These are phyloP conservation scores for Mycena maculata DNA, from an alignment of 768 basidiomycete genomes.

Conservation along the genomic window DNA sequence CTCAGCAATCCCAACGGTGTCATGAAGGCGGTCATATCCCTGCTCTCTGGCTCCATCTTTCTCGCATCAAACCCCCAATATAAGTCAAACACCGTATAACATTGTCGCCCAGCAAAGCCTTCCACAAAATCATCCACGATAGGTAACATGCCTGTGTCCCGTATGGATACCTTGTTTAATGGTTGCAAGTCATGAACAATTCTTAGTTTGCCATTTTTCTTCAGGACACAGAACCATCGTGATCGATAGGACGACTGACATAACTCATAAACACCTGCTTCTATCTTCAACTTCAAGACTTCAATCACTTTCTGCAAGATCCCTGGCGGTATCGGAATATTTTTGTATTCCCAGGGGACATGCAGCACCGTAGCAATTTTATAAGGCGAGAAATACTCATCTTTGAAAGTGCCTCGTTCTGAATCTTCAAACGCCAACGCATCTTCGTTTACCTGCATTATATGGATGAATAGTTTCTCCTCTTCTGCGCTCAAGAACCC, in stretches of 20 bases:
- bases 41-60: slow-evolving; percentile 21
- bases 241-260: slow-evolving; percentile 38
- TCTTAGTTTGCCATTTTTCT: slow-evolving; percentile 40
- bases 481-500: slow-evolving; percentile 42
- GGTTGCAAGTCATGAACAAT: slow-evolving; percentile 42
- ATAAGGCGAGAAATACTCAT: slow-evolving; percentile 19
- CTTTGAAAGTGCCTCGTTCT: slow-evolving; percentile 39
- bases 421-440: slow-evolving; percentile 6
- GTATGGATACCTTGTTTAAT: slow-evolving; percentile 34
- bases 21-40: slow-evolving; percentile 33
- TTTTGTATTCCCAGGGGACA: slow-evolving; percentile 34
- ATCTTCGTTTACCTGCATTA: not conserved
- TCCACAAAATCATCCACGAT: slow-evolving; percentile 38
- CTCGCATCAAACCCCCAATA: slow-evolving; percentile 36
- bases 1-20: slow-evolving; percentile 31
- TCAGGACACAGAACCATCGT: slow-evolving; percentile 39
- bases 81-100: slow-evolving; percentile 31
- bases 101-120: slow-evolving; percentile 33
- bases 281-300: slow-evolving; percentile 34
- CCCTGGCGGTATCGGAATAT: slow-evolving; percentile 41
- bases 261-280: slow-evolving; percentile 38
- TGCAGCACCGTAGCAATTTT: slow-evolving; percentile 31
- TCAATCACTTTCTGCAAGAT: slow-evolving; percentile 41
- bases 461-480: slow-evolving; percentile 9
- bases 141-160: slow-evolving; percentile 35